Evolutionary conservation across 1,139 yeast genomes (phyloP).

Genomic region (Hyphopichia burtonii): DNA sequence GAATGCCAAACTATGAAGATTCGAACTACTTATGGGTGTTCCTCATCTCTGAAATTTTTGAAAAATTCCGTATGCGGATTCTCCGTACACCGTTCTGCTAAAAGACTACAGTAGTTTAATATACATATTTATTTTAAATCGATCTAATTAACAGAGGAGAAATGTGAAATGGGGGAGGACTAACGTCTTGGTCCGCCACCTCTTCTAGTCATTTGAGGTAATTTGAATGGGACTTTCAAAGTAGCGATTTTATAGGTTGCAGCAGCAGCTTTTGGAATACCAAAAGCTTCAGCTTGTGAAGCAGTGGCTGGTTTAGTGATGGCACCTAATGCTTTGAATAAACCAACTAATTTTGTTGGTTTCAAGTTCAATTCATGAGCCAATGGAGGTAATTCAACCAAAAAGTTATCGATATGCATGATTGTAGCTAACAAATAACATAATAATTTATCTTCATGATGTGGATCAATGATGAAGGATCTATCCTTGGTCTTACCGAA

Average conservation of each 20-base stretch:
- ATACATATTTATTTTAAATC: too few species aligned
- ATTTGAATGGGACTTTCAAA: slow-evolving; percentile 83
- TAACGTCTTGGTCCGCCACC: slow-evolving; percentile 38
- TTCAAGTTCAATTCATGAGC: slow-evolving; percentile 84
- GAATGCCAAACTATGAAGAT: too few species aligned
- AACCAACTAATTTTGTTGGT: slow-evolving; percentile 66
- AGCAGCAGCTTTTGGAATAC: slow-evolving; percentile 67
- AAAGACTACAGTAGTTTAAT: not conserved
- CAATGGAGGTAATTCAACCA: slow-evolving; percentile 74
- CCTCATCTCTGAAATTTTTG: not conserved
- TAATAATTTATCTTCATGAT: slow-evolving; percentile 79
- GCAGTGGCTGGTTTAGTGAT: slow-evolving; percentile 70
- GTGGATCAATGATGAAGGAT: slow-evolving; percentile 78
- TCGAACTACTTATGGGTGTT: too few species aligned
- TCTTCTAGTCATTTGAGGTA: slow-evolving; percentile 80
- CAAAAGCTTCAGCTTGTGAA: slow-evolving; percentile 80
- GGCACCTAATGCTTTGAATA: slow-evolving; percentile 85
- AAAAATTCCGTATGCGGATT: not conserved
- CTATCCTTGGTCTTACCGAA: slow-evolving; percentile 75
- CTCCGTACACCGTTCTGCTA: not conserved
- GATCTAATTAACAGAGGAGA: not conserved
- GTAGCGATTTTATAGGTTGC: slow-evolving; percentile 74
- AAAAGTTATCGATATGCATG: slow-evolving; percentile 73
- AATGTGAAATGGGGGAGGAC: not conserved
- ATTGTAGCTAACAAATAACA: slow-evolving; percentile 74